Conservation (phyloP, 345 rosid species). For the Sonneratia caseolaris region DNA sequence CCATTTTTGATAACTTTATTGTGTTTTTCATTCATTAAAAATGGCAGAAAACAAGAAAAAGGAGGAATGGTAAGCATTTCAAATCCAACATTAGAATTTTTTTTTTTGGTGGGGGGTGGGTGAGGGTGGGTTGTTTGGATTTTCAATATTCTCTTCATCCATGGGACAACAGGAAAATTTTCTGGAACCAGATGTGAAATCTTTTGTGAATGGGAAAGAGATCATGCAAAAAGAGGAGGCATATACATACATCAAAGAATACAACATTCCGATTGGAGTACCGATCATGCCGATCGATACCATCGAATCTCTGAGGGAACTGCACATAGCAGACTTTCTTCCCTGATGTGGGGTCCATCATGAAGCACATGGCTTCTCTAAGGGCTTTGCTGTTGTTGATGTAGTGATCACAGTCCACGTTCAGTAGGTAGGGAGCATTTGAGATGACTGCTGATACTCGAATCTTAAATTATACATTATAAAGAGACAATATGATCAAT, state of each 20-base stretch:
- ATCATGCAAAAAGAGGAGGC: background rate
- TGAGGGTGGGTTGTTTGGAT: too few relatives aligned
- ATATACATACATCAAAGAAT: constrained; percentile 79
- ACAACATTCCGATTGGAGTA: constrained; percentile 92
- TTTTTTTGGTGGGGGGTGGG: background rate
- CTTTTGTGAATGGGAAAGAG: constrained; percentile 1
- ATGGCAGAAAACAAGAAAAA: too few relatives aligned
- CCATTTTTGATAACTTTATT: too few relatives aligned
- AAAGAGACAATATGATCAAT: background rate
- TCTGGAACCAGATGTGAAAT: background rate
- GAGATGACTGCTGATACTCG: constrained; percentile 93
- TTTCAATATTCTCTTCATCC: background rate
- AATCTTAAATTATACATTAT: constrained; percentile 26
- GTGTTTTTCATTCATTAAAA: too few relatives aligned
- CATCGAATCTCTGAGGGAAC: constrained; percentile 98
- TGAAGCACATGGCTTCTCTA: constrained; percentile 97
- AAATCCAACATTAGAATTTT: background rate
- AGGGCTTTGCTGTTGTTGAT: constrained; percentile 93
- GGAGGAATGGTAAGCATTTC: too few relatives aligned
- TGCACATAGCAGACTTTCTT: constrained; percentile 96
- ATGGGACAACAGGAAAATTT: too few relatives aligned
- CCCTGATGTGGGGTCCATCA: constrained; percentile 92
- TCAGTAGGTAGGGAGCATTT: constrained; percentile 85
- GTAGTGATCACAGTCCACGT: constrained; percentile 93
- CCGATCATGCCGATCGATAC: constrained; percentile 93